A percentile compares a stretch with the other conserved stretches of the same genome.
These are phyloP conservation scores for Tylopilus sp. DNA, from an alignment of 768 basidiomycete genomes.

Conservation along the genomic window DNA sequence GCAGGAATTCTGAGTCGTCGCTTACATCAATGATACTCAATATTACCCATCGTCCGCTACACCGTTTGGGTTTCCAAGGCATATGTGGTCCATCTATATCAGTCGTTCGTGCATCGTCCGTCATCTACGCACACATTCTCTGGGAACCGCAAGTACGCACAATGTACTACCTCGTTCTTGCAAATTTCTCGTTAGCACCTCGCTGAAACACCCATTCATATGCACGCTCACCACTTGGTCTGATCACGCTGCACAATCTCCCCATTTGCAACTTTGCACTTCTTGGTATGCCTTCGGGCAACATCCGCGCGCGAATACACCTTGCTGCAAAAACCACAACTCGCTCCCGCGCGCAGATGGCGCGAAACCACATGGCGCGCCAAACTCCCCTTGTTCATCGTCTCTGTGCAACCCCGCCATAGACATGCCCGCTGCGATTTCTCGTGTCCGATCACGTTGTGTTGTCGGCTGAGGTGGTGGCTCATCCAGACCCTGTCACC, in stretches of 20 bases:
- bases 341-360: constrained; percentile 18
- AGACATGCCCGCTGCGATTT: constrained; percentile 12
- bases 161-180: not conserved
- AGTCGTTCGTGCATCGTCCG: not conserved
- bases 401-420: constrained; percentile 22
- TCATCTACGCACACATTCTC: not conserved
- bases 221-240: not conserved
- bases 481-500: constrained; percentile 22
- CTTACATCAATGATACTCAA: not conserved
- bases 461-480: constrained; percentile 19
- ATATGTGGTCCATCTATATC: not conserved
- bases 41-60: not conserved
- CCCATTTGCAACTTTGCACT: constrained; percentile 25
- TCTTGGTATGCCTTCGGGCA: constrained; percentile 23
- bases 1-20: not conserved
- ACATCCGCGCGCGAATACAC: constrained; percentile 26
- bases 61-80: not conserved
- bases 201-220: not conserved
- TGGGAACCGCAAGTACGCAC: not conserved
- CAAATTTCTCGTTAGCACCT: not conserved
- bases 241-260: not conserved
- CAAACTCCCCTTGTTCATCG: constrained; percentile 27
- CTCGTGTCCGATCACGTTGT: constrained; percentile 22
- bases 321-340: constrained; percentile 24
- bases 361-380: constrained; percentile 23